Evolutionary conservation across 176 grass and related monocot species (phyloP).

Genomic region (Olyra latifolia): DNA sequence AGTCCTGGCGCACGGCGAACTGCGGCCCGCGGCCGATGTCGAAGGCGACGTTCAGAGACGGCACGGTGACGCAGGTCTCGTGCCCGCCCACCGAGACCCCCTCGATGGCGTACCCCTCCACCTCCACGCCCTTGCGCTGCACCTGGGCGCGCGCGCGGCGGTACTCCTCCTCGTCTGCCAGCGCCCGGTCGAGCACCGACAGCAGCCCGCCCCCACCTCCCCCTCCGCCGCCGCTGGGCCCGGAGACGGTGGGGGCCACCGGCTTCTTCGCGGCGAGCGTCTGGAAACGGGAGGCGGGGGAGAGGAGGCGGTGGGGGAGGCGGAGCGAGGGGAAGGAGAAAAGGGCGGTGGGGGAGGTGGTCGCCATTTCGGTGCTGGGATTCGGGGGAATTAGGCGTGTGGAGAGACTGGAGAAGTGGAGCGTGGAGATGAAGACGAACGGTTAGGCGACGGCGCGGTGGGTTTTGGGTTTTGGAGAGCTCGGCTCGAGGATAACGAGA

Average conservation of each 20-base stretch:
- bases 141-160: slow-evolving; percentile 83
- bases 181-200: slow-evolving; percentile 71
- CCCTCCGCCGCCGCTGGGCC: background rate
- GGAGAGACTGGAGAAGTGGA: background rate
- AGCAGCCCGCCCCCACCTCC: slow-evolving; percentile 40
- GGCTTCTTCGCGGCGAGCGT: slow-evolving; percentile 50
- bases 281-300: slow-evolving; percentile 23
- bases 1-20: slow-evolving; percentile 76
- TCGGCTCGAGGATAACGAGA: slow-evolving; percentile 36
- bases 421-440: slow-evolving; percentile 3
- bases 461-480: slow-evolving; percentile 31
- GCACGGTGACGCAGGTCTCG: slow-evolving; percentile 85
- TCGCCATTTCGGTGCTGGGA: slow-evolving; percentile 37
- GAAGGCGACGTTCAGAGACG: slow-evolving; percentile 77
- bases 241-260: slow-evolving; percentile 8
- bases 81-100: slow-evolving; percentile 88
- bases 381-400: background rate
- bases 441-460: slow-evolving; percentile 21
- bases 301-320: slow-evolving; percentile 4
- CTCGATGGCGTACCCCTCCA: slow-evolving; percentile 83
- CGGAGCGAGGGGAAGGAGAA: slow-evolving; percentile 32
- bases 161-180: slow-evolving; percentile 92
- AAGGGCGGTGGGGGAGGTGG: slow-evolving; percentile 42
- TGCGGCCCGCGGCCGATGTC: slow-evolving; percentile 85
- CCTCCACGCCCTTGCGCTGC: slow-evolving; percentile 73